Evolutionary conservation across 768 basidiomycete genomes (phyloP).

Genomic region (Sistotremastrum suecicum): DNA sequence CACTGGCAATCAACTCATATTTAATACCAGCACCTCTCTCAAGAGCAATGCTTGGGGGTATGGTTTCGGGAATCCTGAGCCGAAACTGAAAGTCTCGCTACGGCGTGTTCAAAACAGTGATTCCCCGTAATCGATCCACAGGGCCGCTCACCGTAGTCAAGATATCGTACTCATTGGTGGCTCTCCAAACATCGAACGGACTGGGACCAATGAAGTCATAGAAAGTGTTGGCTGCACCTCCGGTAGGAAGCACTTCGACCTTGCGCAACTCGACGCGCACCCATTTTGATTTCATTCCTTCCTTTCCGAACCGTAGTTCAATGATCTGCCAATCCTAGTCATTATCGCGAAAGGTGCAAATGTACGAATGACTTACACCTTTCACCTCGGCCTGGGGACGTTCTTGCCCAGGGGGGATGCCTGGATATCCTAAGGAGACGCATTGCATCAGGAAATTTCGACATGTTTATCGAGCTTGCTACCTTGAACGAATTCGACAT

Average conservation of each 20-base stretch:
- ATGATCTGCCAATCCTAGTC: constrained; percentile 42
- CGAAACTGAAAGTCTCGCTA: constrained; percentile 84
- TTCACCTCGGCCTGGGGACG: constrained; percentile 73
- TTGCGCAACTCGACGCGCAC: constrained; percentile 84
- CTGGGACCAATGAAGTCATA: constrained; percentile 71
- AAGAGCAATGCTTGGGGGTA: constrained; percentile 74
- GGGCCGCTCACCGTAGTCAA: constrained; percentile 45
- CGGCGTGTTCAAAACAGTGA: neutral
- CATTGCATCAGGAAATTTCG: constrained; percentile 6
- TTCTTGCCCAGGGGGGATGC: constrained; percentile 70
- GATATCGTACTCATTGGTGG: constrained; percentile 57
- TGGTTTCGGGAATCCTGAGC: constrained; percentile 84
- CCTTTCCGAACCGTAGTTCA: constrained; percentile 63
- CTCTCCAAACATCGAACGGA: constrained; percentile 73
- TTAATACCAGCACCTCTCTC: constrained; percentile 72
- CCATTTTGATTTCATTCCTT: constrained; percentile 83
- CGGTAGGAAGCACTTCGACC: constrained; percentile 71
- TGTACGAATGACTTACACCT: constrained; percentile 43
- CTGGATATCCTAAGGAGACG: constrained; percentile 54
- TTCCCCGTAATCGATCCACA: neutral
- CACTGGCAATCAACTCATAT: constrained; percentile 81
- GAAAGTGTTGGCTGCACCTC: constrained; percentile 54
- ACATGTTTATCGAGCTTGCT: constrained; percentile 1
- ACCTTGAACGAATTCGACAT: constrained; percentile 83
- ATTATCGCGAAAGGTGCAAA: constrained; percentile 2